These are phyloP conservation scores for Pinus taeda DNA, from an alignment of 75 land plant genomes.

Conservation along the genomic window DNA sequence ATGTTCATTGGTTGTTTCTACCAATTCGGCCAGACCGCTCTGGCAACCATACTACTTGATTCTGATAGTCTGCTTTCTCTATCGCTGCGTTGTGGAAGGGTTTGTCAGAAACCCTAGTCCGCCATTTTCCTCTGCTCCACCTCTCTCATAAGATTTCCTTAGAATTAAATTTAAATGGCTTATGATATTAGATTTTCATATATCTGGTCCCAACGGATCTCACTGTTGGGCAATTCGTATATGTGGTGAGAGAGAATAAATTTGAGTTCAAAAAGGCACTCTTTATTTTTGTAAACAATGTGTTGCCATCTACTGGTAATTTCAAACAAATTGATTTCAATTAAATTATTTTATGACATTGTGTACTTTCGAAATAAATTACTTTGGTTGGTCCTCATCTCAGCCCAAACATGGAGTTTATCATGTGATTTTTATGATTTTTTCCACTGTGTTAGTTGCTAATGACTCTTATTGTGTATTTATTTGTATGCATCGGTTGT, in stretches of 20 bases:
- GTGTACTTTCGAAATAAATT: too few relatives aligned
- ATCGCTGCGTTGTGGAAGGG: too few relatives aligned
- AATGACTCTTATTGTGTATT: neutral
- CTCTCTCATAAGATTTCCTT: too few relatives aligned
- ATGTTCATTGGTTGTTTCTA: too few relatives aligned
- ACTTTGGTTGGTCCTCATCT: too few relatives aligned
- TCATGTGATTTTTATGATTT: neutral
- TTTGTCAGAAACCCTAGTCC: too few relatives aligned
- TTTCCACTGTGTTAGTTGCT: neutral
- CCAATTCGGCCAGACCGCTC: too few relatives aligned
- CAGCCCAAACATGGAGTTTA: too few relatives aligned
- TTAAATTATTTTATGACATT: neutral
- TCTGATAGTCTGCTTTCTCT: too few relatives aligned
- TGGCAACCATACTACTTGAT: too few relatives aligned
- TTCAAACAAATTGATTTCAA: neutral
- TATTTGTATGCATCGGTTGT: slow-evolving; percentile 32
- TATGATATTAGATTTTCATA: slow-evolving; percentile 12
- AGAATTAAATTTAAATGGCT: neutral
- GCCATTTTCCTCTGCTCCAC: too few relatives aligned
- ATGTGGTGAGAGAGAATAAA: slow-evolving; percentile 59
- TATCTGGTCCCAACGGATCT: slow-evolving; percentile 53
- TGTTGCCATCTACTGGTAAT: slow-evolving; percentile 57
- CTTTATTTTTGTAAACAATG: slow-evolving; percentile 61
- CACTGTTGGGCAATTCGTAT: slow-evolving; percentile 56
- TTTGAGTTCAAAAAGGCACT: slow-evolving; percentile 54